Evolutionary conservation across 345 rosid species (phyloP), one percentile per base, ranked within the genome.

Genomic region (Populus euphratica): DNA sequence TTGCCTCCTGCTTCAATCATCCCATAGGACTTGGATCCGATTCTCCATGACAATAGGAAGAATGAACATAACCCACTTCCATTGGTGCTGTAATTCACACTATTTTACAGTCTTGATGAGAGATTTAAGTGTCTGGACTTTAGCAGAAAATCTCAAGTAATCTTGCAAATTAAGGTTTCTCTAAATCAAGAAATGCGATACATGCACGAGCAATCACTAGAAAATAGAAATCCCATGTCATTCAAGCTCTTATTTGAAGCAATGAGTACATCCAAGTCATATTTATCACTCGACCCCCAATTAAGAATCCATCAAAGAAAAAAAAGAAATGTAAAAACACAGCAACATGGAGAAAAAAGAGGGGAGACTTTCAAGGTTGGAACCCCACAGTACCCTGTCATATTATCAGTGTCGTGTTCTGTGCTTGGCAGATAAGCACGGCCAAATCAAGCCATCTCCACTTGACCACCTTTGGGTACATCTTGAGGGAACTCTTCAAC

Each of bases 401-500:
- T 8, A 8, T 41, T 8, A 41, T 1, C 11, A 41, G 10, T 41
- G 44, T 41, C 44, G 2, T 41, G 44, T 41, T 7, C 5, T 9
- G 44, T 41, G 10, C 49, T 43, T 11, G 49, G 49, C 62, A 21
- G 7, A 21, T 8, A 54, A 21, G 62, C 12, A n/a, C 62, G 0
- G 8, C 6, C 25, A 69, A 7, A 47, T 82, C 78, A 87, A 14
- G 77, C 88, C 90, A 90, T 90, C 77, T 88, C 81, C 74, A 87
- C 73, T n/a, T 84, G 77, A 27, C 78, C 86, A 27, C 27, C 77
- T 73, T 73, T 85, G 2, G 85, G 14, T 27, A 56, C 77, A n/a
- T 21, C 70, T 31, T 72, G 81, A 8, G 88, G 88, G 73, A 83
- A 77, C 10, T 86, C 90, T 35, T 79, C 82, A 54, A 62, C 79